Evolutionary conservation across 2,329 filamentous ascomycete species (phyloP).

Genomic region (Davidsoniella virescens): DNA sequence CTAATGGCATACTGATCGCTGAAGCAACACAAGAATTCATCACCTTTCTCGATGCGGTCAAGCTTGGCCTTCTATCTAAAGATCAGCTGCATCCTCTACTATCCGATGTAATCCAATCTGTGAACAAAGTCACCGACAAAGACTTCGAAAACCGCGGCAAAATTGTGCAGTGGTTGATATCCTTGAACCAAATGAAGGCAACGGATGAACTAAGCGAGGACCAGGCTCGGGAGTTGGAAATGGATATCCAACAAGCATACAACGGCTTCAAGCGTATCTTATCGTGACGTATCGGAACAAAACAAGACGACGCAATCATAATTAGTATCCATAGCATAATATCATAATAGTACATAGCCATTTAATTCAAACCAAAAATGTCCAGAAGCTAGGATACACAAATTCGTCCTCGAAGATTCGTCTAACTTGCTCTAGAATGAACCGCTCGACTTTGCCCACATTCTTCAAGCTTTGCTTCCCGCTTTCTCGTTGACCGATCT

Average conservation of each 20-base stretch:
- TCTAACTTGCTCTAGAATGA: constrained; percentile 89
- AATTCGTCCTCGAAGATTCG: constrained; percentile 98
- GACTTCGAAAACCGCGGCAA: constrained; percentile 93
- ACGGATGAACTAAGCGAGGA: constrained; percentile 79
- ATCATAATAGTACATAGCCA: constrained; percentile 3
- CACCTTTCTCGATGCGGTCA: constrained; percentile 88
- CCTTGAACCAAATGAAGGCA: constrained; percentile 93
- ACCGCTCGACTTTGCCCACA: constrained; percentile 94
- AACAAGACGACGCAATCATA: neutral
- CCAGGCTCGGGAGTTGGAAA: constrained; percentile 72
- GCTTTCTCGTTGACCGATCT: constrained; percentile 83
- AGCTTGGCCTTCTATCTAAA: constrained; percentile 81
- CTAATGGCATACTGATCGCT: constrained; percentile 54
- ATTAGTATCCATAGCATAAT: neutral
- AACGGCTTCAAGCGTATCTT: constrained; percentile 79
- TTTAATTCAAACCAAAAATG: constrained; percentile 56
- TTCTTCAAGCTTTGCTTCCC: constrained; percentile 95
- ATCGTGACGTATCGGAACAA: constrained; percentile 24
- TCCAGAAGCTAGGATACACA: constrained; percentile 97
- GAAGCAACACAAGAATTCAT: constrained; percentile 97
- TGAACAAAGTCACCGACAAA: constrained; percentile 88
- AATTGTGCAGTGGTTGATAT: constrained; percentile 97
- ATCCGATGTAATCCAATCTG: constrained; percentile 89
- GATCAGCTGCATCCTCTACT: constrained; percentile 91
- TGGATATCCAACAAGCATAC: constrained; percentile 90